Evolutionary conservation across 225 moss, liverwort and hornwort genomes (phyloP).

Genomic region (Physcomitrellopsis africana): DNA sequence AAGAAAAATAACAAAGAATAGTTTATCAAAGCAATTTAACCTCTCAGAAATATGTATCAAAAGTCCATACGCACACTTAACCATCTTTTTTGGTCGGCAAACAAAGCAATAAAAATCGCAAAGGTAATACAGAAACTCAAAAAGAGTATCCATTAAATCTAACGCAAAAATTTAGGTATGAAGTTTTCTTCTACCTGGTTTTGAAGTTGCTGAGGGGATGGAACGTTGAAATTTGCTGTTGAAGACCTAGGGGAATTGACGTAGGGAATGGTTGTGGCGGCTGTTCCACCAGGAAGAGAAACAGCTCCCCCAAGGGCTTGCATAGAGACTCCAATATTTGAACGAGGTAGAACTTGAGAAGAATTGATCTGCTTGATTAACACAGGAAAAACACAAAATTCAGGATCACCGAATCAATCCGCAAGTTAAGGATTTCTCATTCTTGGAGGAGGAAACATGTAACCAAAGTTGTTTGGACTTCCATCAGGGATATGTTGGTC

Average conservation of each 20-base stretch:
- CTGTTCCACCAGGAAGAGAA: conserved; percentile 57
- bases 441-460: background rate
- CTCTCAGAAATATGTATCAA: conserved; percentile 20
- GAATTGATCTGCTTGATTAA: conserved; percentile 41
- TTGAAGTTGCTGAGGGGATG: conserved; percentile 91
- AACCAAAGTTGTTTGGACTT: conserved; percentile 15
- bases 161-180: background rate
- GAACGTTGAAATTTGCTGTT: conserved; percentile 73
- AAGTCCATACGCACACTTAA: conserved; percentile 1
- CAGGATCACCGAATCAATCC: conserved; percentile 14
- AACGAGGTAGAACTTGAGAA: conserved; percentile 48
- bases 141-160: background rate
- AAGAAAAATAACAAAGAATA: background rate
- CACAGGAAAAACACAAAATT: conserved; percentile 18
- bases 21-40: conserved; percentile 14
- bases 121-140: conserved; percentile 11
- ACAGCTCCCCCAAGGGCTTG: conserved; percentile 64
- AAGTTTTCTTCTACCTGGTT: conserved; percentile 40
- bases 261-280: conserved; percentile 68
- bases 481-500: conserved; percentile 3
- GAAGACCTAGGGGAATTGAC: conserved; percentile 90
- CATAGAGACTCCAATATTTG: conserved; percentile 62
- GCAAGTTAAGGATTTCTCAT: background rate
- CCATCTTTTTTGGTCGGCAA: conserved; percentile 1
- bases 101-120: conserved; percentile 16